Percentiles rank a stretch among this genome's conserved stretches.
phyloP scores from a whole-genome alignment of 2,329 filamentous ascomycete species.

The Uncinocarpus reesii region DNA sequence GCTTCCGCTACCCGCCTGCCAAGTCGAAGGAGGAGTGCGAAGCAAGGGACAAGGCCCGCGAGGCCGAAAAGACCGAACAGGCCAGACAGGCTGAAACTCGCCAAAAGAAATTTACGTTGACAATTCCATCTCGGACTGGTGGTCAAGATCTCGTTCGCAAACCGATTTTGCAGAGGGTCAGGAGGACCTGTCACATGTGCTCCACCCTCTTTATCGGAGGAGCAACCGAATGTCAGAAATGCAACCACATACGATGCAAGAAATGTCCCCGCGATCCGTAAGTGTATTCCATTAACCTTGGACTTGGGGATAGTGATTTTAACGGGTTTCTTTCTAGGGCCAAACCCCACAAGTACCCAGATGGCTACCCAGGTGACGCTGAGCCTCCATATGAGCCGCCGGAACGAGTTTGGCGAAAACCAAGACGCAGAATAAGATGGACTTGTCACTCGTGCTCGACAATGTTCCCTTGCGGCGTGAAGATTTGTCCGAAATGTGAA shows the following conservation, averaged over 20 bases:
- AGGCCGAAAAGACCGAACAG: conserved; percentile 21
- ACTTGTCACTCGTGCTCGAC: conserved; percentile 34
- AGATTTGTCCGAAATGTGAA: conserved; percentile 30
- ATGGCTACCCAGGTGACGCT: conserved; percentile 38
- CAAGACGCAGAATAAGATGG: conserved; percentile 33
- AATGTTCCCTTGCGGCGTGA: conserved; percentile 26
- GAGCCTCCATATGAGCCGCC: conserved; percentile 28
- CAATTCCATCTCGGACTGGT: conserved; percentile 54
- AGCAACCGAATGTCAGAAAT: conserved; percentile 55
- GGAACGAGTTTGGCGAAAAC: conserved; percentile 31
- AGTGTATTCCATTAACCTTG: conserved; percentile 29
- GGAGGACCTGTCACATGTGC: conserved; percentile 69
- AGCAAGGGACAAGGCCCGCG: conserved; percentile 25
- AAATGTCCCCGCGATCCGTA: conserved; percentile 73
- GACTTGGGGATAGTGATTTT: background rate
- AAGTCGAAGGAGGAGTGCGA: conserved; percentile 51
- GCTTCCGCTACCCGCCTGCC: conserved; percentile 61
- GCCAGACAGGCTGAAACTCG: conserved; percentile 14
- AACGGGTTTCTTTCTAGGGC: conserved; percentile 23
- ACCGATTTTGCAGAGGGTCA: conserved; percentile 60
- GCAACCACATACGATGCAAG: conserved; percentile 64
- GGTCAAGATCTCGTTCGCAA: conserved; percentile 63
- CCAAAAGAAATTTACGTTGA: conserved; percentile 35
- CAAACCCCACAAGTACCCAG: conserved; percentile 36
- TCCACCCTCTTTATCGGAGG: conserved; percentile 49